phyloP scores from a whole-genome alignment of 1,139 yeast genomes.

The Kazachstania sp. region DNA sequence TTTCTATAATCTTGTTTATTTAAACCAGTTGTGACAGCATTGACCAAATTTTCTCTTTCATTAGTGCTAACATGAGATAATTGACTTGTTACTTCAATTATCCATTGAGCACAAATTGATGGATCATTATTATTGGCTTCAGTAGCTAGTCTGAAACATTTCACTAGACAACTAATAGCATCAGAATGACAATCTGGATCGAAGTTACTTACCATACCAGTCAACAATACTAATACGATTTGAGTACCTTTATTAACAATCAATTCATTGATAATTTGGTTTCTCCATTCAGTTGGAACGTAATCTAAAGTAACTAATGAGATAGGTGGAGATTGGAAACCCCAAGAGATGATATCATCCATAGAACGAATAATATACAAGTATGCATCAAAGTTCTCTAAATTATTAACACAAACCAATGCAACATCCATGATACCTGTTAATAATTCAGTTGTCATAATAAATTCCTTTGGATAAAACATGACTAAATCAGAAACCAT shows the following conservation, averaged over 20 bases:
- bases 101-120: slow-evolving; percentile 43
- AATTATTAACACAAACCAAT: slow-evolving; percentile 39
- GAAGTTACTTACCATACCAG: slow-evolving; percentile 64
- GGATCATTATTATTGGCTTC: slow-evolving; percentile 26
- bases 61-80: slow-evolving; percentile 51
- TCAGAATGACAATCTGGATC: slow-evolving; percentile 65
- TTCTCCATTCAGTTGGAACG: slow-evolving; percentile 47
- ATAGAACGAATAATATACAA: slow-evolving; percentile 64
- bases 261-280: slow-evolving; percentile 37
- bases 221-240: slow-evolving; percentile 46
- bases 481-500: slow-evolving; percentile 73
- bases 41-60: slow-evolving; percentile 55
- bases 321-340: slow-evolving; percentile 69
- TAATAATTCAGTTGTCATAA: slow-evolving; percentile 48
- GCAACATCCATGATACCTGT: slow-evolving; percentile 55
- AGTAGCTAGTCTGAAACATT: slow-evolving; percentile 48
- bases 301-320: slow-evolving; percentile 49
- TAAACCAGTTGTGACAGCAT: slow-evolving; percentile 51
- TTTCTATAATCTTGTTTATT: slow-evolving; percentile 65
- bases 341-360: slow-evolving; percentile 78
- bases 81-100: slow-evolving; percentile 44
- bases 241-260: slow-evolving; percentile 48
- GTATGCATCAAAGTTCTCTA: slow-evolving; percentile 67
- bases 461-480: slow-evolving; percentile 64
- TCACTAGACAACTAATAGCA: slow-evolving; percentile 65